Base-by-base conservation (phyloP, 2,329 filamentous ascomycete genomes). In the Fusarium liriodendri region DNA sequence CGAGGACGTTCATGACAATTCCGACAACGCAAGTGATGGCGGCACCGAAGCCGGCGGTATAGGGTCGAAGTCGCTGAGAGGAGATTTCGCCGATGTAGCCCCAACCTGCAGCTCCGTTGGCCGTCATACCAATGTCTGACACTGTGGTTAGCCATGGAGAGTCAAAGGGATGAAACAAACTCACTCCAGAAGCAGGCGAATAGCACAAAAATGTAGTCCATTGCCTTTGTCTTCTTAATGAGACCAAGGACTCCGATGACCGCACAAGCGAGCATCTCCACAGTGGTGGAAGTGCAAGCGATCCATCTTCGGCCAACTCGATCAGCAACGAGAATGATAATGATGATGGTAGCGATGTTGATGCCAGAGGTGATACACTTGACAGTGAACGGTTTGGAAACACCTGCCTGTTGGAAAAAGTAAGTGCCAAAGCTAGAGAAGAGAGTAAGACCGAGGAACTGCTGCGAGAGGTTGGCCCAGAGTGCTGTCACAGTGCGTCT, bases 381-480 rank as follows among this genome's bases (percentile, higher is more conserved):
- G 6, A 59, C 55, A 1, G 55, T 59, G 22, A 59, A 59, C 13
- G 55, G 55, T 16, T 59, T 38, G 10, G 55, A 4, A 14, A 59
- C 55, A n/a, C 55, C 55, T 8, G 35, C 55, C 10, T 59, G 55
- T 16, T 59, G 55, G 35, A 59, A 59, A 4, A 59, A 59, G 16
- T 80, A 82, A 37, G 78, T 92, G 0, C 89, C 90, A 74, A 91
- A 93, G 69, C 89, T 64, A 0, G 62, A 64, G 58, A 70, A 70
- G 32, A 70, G 55, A 0, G 67, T 67, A 4, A 70, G 59, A 7
- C 67, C 67, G 35, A 70, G 58, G 29, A 71, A 71, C 47, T 69
- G 66, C 61, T 78, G 70, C 3, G 70, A 65, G 29, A 77, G 40
- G 52, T 73, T 74, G 14, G 78, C 75, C 77, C 78, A 82, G 13